Percentiles rank a stretch among this genome's conserved stretches.
These are phyloP conservation scores for Cicer arietinum DNA, from an alignment of 306 rosid genomes.

Conservation along the genomic window DNA sequence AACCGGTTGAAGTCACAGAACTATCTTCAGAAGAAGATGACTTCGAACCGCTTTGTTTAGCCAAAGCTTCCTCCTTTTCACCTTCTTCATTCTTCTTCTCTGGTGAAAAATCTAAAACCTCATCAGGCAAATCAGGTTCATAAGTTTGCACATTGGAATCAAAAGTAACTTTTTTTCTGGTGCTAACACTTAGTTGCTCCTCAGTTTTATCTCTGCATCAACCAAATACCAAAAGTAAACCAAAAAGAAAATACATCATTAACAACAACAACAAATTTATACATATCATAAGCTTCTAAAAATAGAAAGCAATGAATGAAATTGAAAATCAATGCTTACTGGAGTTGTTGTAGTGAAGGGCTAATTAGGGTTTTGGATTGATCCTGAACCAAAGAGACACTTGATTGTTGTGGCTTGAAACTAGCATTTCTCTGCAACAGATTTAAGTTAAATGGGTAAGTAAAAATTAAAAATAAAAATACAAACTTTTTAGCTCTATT, in stretches of 20 bases:
- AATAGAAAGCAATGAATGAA: slow-evolving; percentile 30
- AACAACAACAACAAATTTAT: neutral
- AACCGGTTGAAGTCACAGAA: slow-evolving; percentile 56
- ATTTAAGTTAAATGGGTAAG: neutral
- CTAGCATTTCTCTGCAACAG: slow-evolving; percentile 57
- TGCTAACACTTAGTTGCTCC: slow-evolving; percentile 55
- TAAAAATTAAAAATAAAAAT: neutral
- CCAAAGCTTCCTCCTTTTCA: slow-evolving; percentile 44
- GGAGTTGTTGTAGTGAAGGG: slow-evolving; percentile 49
- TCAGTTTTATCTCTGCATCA: slow-evolving; percentile 58
- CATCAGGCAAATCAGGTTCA: slow-evolving; percentile 59
- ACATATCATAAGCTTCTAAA: neutral
- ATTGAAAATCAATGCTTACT: slow-evolving; percentile 50
- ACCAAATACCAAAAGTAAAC: neutral
- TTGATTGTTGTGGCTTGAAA: slow-evolving; percentile 49
- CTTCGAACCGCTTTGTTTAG: slow-evolving; percentile 51
- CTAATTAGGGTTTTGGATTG: slow-evolving; percentile 43
- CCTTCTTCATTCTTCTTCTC: slow-evolving; percentile 45
- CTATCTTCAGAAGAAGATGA: slow-evolving; percentile 69
- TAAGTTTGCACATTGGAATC: slow-evolving; percentile 79
- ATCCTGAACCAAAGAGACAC: slow-evolving; percentile 46
- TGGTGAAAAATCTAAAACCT: slow-evolving; percentile 39
- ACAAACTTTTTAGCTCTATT: slow-evolving; percentile 41
- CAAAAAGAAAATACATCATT: neutral
- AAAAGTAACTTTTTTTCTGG: slow-evolving; percentile 79